Evolutionary conservation across 2,329 filamentous ascomycete species (phyloP).

Genomic region (Rutstroemia sydowiana): DNA sequence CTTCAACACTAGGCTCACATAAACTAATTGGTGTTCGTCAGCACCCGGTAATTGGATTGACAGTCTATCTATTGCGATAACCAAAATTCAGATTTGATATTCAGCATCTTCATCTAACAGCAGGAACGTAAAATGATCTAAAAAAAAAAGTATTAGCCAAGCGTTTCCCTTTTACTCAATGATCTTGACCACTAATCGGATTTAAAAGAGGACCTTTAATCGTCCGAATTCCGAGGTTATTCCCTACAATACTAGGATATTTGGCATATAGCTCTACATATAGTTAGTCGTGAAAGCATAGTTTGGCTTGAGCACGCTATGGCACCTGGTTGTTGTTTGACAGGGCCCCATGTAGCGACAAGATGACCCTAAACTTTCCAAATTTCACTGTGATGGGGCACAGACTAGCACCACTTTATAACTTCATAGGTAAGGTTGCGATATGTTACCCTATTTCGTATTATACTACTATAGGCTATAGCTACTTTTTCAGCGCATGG

Average conservation of each 20-base stretch:
- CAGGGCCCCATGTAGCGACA: slow-evolving; percentile 3
- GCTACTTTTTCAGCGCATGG: not conserved
- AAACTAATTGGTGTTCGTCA: not conserved
- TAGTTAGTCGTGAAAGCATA: slow-evolving; percentile 2
- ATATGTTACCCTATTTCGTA: not conserved
- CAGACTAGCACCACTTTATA: slow-evolving; percentile 1
- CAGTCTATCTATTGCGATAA: not conserved
- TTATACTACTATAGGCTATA: too few species aligned
- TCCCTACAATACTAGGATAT: not conserved
- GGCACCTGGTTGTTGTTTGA: slow-evolving; percentile 4
- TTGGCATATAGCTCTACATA: not conserved
- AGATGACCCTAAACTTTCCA: not conserved
- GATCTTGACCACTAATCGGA: not conserved
- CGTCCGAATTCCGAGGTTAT: slow-evolving; percentile 15
- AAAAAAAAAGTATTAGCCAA: not conserved
- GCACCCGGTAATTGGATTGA: not conserved
- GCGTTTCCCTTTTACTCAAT: not conserved
- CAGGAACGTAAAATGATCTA: not conserved
- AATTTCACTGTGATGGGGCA: slow-evolving; percentile 2
- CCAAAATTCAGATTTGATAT: not conserved
- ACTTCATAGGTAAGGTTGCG: not conserved
- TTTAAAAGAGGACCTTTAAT: slow-evolving; percentile 8
- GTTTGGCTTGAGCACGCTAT: slow-evolving; percentile 2
- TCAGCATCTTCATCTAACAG: not conserved
- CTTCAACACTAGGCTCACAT: not conserved